A percentile compares a stretch with the other conserved stretches of the same genome.
These are phyloP conservation scores for Apiospora malaysiana DNA, from an alignment of 2,329 filamentous ascomycete genomes.

Conservation along the genomic window DNA sequence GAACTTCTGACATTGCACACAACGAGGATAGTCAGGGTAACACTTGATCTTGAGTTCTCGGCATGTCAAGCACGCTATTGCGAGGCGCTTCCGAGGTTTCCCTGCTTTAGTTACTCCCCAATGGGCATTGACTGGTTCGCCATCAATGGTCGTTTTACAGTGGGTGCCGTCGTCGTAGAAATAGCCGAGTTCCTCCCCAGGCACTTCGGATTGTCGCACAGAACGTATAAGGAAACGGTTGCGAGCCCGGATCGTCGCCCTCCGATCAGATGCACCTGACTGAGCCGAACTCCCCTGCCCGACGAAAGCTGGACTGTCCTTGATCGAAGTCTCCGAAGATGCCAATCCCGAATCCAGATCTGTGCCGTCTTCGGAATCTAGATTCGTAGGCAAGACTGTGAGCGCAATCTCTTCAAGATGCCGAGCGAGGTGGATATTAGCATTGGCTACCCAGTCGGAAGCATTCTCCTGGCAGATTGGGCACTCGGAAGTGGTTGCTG, in stretches of 20 bases:
- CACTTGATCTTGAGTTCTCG: constrained; percentile 98
- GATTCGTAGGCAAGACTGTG: constrained; percentile 22
- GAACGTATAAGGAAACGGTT: constrained; percentile 70
- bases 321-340: constrained; percentile 5
- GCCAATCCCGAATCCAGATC: constrained; percentile 23
- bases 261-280: constrained; percentile 40
- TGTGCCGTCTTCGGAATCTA: constrained; percentile 24
- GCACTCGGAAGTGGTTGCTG: background rate
- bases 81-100: constrained; percentile 87
- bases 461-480: constrained; percentile 18
- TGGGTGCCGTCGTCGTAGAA: constrained; percentile 86
- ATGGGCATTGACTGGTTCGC: constrained; percentile 84
- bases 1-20: constrained; percentile 91
- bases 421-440: constrained; percentile 16
- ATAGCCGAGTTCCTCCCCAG: constrained; percentile 81
- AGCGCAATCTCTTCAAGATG: constrained; percentile 25
- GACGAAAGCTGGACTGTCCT: background rate
- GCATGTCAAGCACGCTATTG: constrained; percentile 86
- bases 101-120: constrained; percentile 96
- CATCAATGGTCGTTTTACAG: constrained; percentile 83
- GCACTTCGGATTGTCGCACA: constrained; percentile 68
- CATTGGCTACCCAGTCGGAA: background rate
- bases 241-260: constrained; percentile 73
- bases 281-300: background rate
- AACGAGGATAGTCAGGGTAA: constrained; percentile 85